Conservation (phyloP, 1,284 basidiomycete genomes). For the Somion occarium region DNA sequence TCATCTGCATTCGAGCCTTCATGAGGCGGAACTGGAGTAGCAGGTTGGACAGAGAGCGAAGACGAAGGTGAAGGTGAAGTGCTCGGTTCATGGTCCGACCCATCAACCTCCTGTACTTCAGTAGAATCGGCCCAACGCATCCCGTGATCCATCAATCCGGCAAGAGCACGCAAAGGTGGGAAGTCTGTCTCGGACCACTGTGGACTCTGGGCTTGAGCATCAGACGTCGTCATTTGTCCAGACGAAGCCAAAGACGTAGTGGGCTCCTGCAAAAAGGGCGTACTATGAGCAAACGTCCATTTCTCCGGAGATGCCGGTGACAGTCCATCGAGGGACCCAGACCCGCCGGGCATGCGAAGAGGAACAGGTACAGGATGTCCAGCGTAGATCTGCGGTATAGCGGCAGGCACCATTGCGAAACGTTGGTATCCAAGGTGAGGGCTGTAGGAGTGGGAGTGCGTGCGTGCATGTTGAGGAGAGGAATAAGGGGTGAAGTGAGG, state of each 20-base stretch:
- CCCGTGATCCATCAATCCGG: background rate
- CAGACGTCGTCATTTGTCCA: background rate
- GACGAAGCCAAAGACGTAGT: background rate
- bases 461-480: conserved; percentile 1
- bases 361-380: background rate
- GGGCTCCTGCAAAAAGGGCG: conserved; percentile 2
- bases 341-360: conserved; percentile 1
- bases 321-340: background rate
- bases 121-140: conserved; percentile 2
- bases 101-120: conserved; percentile 12
- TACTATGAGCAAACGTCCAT: conserved; percentile 10
- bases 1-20: background rate
- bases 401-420: background rate
- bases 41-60: conserved; percentile 10
- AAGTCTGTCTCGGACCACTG: conserved; percentile 37
- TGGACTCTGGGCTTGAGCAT: conserved; percentile 10
- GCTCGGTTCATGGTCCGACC: background rate
- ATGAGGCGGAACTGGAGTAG: conserved; percentile 1
- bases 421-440: background rate
- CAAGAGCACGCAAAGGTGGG: conserved; percentile 28
- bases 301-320: background rate
- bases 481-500: conserved; percentile 8
- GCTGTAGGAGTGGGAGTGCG: conserved; percentile 11
- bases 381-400: too few relatives aligned
- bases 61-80: conserved; percentile 11